Base-by-base conservation (phyloP, 352 stramenopile genomes). In the Nothophytophthora sp. region DNA sequence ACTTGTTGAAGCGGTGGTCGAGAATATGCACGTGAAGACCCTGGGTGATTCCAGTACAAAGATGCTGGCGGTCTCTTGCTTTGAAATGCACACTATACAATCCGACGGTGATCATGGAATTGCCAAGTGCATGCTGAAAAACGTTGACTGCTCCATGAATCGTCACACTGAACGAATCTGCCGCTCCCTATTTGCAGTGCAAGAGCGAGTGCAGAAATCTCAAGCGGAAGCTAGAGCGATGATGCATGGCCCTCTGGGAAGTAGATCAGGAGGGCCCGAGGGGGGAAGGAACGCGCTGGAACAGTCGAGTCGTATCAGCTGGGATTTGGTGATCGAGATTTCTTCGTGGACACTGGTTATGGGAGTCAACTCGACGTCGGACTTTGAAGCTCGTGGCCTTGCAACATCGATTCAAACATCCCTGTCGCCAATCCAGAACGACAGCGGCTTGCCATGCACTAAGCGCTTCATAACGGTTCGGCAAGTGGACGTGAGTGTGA, bases 331-430 rank as follows among this genome's bases (percentile, higher is more conserved):
- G 25, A 23, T 70, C 13, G 40, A 62, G 24, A 33, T 62, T 20
- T 43, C 49, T 8, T 50, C 50, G 20, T 70, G 60, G 60, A 54
- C 55, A 44, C 15, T 70, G 47, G 36, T 43, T 5, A 62, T 70
- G 24, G 59, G 54, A 12, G 55, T 40, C 6, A 42, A 55, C 10
- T 32, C 55, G 13, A 65, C 34, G 5, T 27, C 62, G 9, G 60
- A 66, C 12, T 51, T 70, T 2, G 61, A 22, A 35, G 55, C 29
- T 27, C 54, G 37, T 28, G 60, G 60, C 13, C 53, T 46, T 24
- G 38, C 37, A 36, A 62, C 60, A 30, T 55, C 55, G 15, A 35
- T 70, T 33, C 33, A 62, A 29, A 62, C 36, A 4, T 56, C 55
- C 15, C 12, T 69, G 10, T 30, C 44, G 6, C 48, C 48, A 5